phyloP scores from a whole-genome alignment of 2,329 filamentous ascomycete species.

The Epichloe gansuensis region DNA sequence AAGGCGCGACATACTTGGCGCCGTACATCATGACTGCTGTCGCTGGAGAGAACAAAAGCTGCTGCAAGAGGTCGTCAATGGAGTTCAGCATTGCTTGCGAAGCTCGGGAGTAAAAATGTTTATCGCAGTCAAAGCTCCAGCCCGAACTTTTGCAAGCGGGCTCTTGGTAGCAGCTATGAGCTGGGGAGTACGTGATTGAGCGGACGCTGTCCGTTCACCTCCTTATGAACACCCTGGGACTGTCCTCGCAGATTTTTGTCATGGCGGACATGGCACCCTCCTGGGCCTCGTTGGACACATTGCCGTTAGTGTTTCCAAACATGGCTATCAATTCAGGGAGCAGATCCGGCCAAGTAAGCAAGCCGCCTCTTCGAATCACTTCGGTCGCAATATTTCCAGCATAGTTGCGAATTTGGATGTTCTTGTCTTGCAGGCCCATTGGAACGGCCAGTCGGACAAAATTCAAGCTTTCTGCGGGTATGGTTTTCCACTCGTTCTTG shows the following conservation, averaged over 20 bases:
- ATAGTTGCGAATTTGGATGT: slow-evolving; percentile 72
- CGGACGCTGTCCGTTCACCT: slow-evolving; percentile 79
- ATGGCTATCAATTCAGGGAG: slow-evolving; percentile 71
- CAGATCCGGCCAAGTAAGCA: slow-evolving; percentile 85
- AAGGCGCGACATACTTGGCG: slow-evolving; percentile 90
- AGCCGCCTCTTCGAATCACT: slow-evolving; percentile 69
- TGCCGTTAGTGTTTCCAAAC: slow-evolving; percentile 60
- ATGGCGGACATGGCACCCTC: slow-evolving; percentile 91
- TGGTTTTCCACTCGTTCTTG: slow-evolving; percentile 59
- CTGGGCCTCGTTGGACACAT: slow-evolving; percentile 59
- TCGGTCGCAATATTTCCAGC: slow-evolving; percentile 93
- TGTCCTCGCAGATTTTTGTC: slow-evolving; percentile 95
- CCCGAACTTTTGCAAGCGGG: slow-evolving; percentile 63
- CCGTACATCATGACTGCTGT: slow-evolving; percentile 69
- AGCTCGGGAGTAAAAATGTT: slow-evolving; percentile 83
- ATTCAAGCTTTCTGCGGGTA: slow-evolving; percentile 58
- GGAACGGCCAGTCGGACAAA: slow-evolving; percentile 74
- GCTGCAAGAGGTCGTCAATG: slow-evolving; percentile 69
- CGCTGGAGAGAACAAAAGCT: slow-evolving; percentile 73
- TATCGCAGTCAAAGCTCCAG: slow-evolving; percentile 69
- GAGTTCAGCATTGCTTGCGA: slow-evolving; percentile 70
- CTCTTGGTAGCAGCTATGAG: slow-evolving; percentile 77
- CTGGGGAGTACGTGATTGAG: slow-evolving; percentile 84
- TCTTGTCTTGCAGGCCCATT: slow-evolving; percentile 67
- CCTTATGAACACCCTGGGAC: slow-evolving; percentile 71